These are phyloP conservation scores for Bipolaris oryzae DNA, from an alignment of 2,329 filamentous ascomycete species.

Conservation along the genomic window DNA sequence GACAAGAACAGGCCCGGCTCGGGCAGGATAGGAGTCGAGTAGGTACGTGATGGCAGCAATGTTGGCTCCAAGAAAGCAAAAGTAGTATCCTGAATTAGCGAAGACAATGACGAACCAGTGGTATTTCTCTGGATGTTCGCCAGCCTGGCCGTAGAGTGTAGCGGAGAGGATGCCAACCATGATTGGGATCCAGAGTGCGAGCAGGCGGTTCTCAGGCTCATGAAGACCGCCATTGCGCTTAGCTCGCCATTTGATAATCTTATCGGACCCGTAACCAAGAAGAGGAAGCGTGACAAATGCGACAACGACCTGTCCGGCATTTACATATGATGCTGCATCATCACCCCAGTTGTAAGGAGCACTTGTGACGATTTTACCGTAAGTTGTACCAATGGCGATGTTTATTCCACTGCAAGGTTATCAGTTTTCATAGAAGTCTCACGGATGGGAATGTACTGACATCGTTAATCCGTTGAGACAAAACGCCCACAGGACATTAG, in stretches of 20 bases:
- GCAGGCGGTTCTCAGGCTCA: constrained; percentile 50
- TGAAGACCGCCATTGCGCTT: constrained; percentile 44
- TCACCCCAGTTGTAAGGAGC: constrained; percentile 29
- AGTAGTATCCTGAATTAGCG: constrained; percentile 41
- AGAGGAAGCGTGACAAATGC: constrained; percentile 36
- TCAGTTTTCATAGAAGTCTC: constrained; percentile 10
- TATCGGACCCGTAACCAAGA: constrained; percentile 35
- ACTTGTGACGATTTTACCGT: constrained; percentile 22
- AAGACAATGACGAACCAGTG: constrained; percentile 48
- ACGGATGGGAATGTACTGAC: not conserved
- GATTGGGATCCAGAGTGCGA: constrained; percentile 49
- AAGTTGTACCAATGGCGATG: constrained; percentile 31
- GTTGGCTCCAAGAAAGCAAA: constrained; percentile 52
- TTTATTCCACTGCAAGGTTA: constrained; percentile 22
- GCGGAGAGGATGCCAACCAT: constrained; percentile 36
- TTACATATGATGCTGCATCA: constrained; percentile 23
- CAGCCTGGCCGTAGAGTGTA: constrained; percentile 31
- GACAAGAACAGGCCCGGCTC: constrained; percentile 52
- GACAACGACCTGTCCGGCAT: constrained; percentile 39
- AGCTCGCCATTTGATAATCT: constrained; percentile 45
- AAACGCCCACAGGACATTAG: constrained; percentile 32
- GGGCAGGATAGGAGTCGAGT: constrained; percentile 53
- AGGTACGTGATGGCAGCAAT: constrained; percentile 55
- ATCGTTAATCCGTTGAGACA: constrained; percentile 29
- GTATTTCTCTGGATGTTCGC: constrained; percentile 41